Conservation (phyloP, 1,139 yeast genomes). For the Candida pseudoviswanathii region DNA sequence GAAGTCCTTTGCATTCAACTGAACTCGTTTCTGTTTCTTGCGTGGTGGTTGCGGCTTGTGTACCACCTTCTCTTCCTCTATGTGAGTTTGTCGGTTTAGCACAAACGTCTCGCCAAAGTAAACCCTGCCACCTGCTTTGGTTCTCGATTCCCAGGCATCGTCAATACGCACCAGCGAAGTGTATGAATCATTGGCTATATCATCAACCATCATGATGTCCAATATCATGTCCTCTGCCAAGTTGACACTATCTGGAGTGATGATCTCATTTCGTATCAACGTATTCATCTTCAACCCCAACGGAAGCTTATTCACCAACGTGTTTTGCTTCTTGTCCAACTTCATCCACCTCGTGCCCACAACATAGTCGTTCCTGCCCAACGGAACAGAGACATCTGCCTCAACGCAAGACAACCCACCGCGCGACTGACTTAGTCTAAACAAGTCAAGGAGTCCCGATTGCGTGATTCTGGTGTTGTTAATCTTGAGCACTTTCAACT, state of each 20-base stretch:
- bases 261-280: conserved; percentile 2
- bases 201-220: conserved; percentile 6
- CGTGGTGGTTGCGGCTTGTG: conserved; percentile 5
- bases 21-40: conserved; percentile 12
- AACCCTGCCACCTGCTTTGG: neutral
- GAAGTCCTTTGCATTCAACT: conserved; percentile 19
- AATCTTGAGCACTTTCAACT: conserved; percentile 27
- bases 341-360: conserved; percentile 27
- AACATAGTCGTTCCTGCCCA: neutral
- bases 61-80: neutral
- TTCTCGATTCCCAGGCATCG: conserved; percentile 7
- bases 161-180: neutral
- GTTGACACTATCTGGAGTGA: neutral
- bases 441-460: conserved; percentile 15
- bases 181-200: neutral
- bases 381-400: conserved; percentile 13
- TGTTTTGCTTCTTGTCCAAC: conserved; percentile 12
- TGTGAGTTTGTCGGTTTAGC: neutral
- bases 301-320: conserved; percentile 24
- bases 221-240: neutral
- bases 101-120: conserved; percentile 7
- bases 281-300: conserved; percentile 28
- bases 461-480: conserved; percentile 14
- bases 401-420: conserved; percentile 30
- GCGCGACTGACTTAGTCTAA: conserved; percentile 9